Base-by-base conservation (phyloP, 1,284 basidiomycete species). In the Termitomyces sp. region DNA sequence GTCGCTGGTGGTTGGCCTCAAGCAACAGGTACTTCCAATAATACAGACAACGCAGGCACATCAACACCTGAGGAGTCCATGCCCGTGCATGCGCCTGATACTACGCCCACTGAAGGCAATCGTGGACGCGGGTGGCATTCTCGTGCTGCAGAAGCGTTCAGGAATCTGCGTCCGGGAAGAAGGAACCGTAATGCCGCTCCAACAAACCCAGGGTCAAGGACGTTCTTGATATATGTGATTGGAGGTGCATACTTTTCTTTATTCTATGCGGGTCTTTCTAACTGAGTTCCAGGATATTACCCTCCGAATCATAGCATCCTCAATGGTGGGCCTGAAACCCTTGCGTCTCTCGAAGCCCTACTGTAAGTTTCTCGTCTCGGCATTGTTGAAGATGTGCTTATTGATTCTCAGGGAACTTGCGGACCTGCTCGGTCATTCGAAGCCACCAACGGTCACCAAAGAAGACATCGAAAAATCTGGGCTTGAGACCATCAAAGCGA, bases 301-400 rank as follows among this genome's bases (percentile, higher is more conserved):
- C 90, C 92, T 1, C 87, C 88, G 21, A 84, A 90, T 58, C 92
- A 94, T 67, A 88, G 83, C 50, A 84, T 95, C 56, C 83, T 94
- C 45, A 86, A 85, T 5, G 88, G 88, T 28, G 85, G 72, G 5
- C 70, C 85, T 0, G 83, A 85, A 58, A 81, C 84, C 31, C 71
- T 92, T 61, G 87, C 82, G 63, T 91, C 86, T 19, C 88, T 92
- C 67, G 88, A 90, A 64, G 84, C 86, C 54, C 65, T 91, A 53
- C 77, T 87, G 87, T 84, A 70, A 56, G 81, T 77, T 48, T 21
- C 15, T 56, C 59, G 33, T 58, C 45, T 56, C 61, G 55, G 43
- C 26, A 15, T 50, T 30, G 13, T 50, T 50, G 12, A 44, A 43
- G 49, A 39, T 4, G 38, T 44, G 26, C 57, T 34, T 58, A 52